Evolutionary conservation across 1,284 basidiomycete genomes (phyloP), one percentile per base, ranked within the genome.

Genomic region (Fomitiporia mediterranea): DNA sequence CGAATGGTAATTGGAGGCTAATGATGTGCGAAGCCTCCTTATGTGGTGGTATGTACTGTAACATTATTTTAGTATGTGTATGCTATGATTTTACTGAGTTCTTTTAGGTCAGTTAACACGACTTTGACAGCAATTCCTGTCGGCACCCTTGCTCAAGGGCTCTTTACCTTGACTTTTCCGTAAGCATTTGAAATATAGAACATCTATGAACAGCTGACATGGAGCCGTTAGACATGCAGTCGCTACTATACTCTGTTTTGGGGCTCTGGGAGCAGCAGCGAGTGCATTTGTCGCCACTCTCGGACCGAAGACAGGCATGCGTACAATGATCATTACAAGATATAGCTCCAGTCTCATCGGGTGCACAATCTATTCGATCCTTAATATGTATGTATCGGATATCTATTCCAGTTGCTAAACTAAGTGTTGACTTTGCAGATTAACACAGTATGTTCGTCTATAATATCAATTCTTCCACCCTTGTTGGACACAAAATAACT

Each of bases 261-360:
- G 68, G 46, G 69, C 73, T 21, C 64, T 79, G 4, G 77, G 77
- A 5, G 68, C 68, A 7, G 48, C 73, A 47, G 57, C 70, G n/a
- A 74, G 74, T 0, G 76, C 78, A 0, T 82, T 81, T 63, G 76
- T 82, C 48, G 78, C 82, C 9, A 81, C 74, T 1, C 73, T 86
- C 13, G 84, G 84, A 0, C 82, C 83, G 0, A 68, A 72, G 60
- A 79, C 80, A 0, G 84, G 84, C 4, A 66, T 86, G 48, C 74
- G 84, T 5, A 84, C 83, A 0, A 85, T 87, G 80, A 65, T 79
- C 52, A 77, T 79, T 56, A 69, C 73, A 3, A 72, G 82, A 1
- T 83, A 75, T 62, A 77, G 77, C 55, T 80, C 80, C 2, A 83
- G 82, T 3, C 83, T 79, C 61, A 63, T 78, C 34, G 81, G 82